These are phyloP conservation scores for Quercus suber DNA, from an alignment of 306 rosid genomes.

Conservation along the genomic window DNA sequence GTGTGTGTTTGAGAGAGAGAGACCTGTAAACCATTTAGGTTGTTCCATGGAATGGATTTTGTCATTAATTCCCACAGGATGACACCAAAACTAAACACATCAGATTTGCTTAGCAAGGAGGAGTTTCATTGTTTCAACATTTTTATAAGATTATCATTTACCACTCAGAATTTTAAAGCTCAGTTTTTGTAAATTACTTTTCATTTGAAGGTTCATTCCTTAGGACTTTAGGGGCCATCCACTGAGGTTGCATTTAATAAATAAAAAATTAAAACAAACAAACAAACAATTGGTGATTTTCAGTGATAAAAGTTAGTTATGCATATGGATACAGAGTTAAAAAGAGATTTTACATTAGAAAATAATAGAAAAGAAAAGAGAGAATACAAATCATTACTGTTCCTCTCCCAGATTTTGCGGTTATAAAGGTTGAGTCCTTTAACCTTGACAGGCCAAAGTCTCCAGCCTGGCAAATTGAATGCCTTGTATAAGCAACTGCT, in stretches of 20 bases:
- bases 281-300: slow-evolving; percentile 13
- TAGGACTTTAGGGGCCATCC: slow-evolving; percentile 90
- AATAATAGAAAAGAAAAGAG: neutral
- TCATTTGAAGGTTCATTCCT: slow-evolving; percentile 75
- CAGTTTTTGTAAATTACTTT: slow-evolving; percentile 46
- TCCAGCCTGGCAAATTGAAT: slow-evolving; percentile 50
- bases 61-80: slow-evolving; percentile 75
- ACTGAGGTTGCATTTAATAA: slow-evolving; percentile 61
- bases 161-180: neutral
- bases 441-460: slow-evolving; percentile 76
- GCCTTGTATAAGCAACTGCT: slow-evolving; percentile 9
- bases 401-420: slow-evolving; percentile 69
- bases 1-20: slow-evolving; percentile 17
- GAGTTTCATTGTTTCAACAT: slow-evolving; percentile 13
- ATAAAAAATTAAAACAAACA: slow-evolving; percentile 2
- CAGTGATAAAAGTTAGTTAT: neutral
- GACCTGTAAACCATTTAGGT: slow-evolving; percentile 67
- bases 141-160: neutral
- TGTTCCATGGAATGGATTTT: slow-evolving; percentile 62
- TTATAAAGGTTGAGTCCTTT: slow-evolving; percentile 61
- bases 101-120: slow-evolving; percentile 50
- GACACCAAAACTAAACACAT: slow-evolving; percentile 78
- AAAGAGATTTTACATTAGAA: neutral
- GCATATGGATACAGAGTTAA: neutral
- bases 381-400: slow-evolving; percentile 45